These are phyloP conservation scores for Abrus precatorius DNA, from an alignment of 306 rosid species.

Conservation along the genomic window DNA sequence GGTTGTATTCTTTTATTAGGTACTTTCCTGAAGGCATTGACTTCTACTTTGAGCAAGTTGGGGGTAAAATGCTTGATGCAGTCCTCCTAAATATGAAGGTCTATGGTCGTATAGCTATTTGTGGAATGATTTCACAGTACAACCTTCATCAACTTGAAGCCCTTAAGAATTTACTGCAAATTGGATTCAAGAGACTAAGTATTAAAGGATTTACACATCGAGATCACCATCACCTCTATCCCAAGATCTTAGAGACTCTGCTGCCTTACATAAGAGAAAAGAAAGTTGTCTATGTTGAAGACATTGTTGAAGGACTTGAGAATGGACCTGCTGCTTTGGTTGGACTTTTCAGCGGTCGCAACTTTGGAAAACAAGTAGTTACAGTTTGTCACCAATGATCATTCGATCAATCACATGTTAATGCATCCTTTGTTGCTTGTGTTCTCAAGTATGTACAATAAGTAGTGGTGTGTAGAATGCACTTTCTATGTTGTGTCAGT, in stretches of 20 bases:
- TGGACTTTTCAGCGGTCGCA: conserved; percentile 50
- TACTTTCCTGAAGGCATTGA: conserved; percentile 53
- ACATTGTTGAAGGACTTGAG: conserved; percentile 55
- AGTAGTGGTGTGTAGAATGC: neutral
- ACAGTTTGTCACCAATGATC: conserved; percentile 39
- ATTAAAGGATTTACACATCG: conserved; percentile 46
- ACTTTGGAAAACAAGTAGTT: conserved; percentile 48
- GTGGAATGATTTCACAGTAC: conserved; percentile 60
- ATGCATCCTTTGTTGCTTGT: conserved; percentile 18
- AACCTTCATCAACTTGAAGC: conserved; percentile 38
- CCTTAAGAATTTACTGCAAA: conserved; percentile 44
- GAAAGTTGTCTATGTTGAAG: conserved; percentile 50
- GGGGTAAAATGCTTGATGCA: conserved; percentile 55
- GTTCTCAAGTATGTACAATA: neutral
- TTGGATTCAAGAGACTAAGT: conserved; percentile 43
- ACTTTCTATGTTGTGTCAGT: neutral
- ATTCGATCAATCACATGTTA: conserved; percentile 18
- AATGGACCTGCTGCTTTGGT: conserved; percentile 49
- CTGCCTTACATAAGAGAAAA: conserved; percentile 50
- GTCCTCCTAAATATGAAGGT: conserved; percentile 49
- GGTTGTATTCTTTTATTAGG: conserved; percentile 22
- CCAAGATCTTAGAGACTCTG: conserved; percentile 43
- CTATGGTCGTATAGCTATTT: conserved; percentile 26
- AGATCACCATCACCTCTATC: conserved; percentile 50
- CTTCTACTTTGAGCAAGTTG: conserved; percentile 51